Percentiles rank a stretch among this genome's conserved stretches.
These are phyloP conservation scores for Leucaena leucocephala DNA, from an alignment of 306 rosid genomes.

Conservation along the genomic window DNA sequence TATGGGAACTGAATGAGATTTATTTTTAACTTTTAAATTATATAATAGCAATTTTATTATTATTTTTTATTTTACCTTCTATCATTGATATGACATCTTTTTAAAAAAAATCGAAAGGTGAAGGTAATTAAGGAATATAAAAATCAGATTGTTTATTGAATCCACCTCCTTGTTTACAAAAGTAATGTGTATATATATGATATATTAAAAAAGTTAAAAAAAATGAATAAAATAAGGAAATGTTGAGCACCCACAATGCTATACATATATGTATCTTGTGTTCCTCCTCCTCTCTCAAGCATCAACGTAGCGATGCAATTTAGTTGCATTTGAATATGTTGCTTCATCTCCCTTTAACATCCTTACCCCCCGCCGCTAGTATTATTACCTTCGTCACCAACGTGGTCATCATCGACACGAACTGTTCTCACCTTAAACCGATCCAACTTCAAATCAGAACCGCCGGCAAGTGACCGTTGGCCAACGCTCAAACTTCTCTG, in stretches of 20 bases:
- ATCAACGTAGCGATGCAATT: not conserved
- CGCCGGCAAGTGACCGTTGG: not conserved
- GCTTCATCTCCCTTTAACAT: not conserved
- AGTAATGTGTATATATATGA: too few species aligned
- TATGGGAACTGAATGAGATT: too few species aligned
- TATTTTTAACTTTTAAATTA: too few species aligned
- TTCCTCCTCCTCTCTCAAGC: not conserved
- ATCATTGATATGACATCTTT: too few species aligned
- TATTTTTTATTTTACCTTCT: too few species aligned
- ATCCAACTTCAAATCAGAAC: slow-evolving; percentile 38
- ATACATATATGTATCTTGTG: too few species aligned
- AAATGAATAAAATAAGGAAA: too few species aligned
- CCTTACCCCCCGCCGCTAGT: not conserved
- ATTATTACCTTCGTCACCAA: not conserved
- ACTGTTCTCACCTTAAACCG: slow-evolving; percentile 46
- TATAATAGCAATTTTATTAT: too few species aligned
- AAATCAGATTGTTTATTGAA: too few species aligned
- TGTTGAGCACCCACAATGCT: not conserved
- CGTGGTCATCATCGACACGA: not conserved
- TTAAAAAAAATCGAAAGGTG: too few species aligned
- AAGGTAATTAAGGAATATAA: too few species aligned
- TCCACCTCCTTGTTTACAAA: too few species aligned
- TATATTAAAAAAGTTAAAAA: not conserved
- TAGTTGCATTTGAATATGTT: not conserved
- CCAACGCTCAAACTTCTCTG: slow-evolving; percentile 54